These are phyloP conservation scores for Orbilia javanica DNA, from an alignment of 2,329 filamentous ascomycete species.

Conservation along the genomic window DNA sequence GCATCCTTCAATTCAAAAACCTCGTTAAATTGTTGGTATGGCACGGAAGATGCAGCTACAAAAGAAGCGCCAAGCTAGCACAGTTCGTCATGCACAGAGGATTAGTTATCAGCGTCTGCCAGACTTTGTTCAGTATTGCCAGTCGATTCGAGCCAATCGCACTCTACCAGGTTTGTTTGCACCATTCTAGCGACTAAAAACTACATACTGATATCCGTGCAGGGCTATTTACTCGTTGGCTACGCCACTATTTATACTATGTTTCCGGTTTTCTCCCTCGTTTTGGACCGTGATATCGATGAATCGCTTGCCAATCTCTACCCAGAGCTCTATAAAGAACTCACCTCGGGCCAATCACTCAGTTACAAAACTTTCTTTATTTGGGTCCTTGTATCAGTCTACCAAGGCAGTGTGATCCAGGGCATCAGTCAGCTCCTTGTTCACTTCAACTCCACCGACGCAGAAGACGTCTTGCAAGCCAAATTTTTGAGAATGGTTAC, in stretches of 20 bases:
- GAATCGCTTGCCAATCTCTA: constrained; percentile 94
- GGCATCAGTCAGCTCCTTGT: constrained; percentile 94
- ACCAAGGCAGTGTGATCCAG: constrained; percentile 75
- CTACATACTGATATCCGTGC: not conserved
- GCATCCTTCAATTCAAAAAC: constrained; percentile 93
- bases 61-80: constrained; percentile 91
- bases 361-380: constrained; percentile 96
- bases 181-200: not conserved
- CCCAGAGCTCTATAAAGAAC: constrained; percentile 95
- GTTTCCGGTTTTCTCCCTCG: constrained; percentile 88
- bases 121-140: constrained; percentile 97
- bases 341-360: constrained; percentile 87
- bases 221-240: constrained; percentile 87
- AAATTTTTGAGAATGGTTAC: constrained; percentile 79
- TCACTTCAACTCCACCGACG: constrained; percentile 46
- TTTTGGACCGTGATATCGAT: constrained; percentile 94
- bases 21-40: constrained; percentile 97
- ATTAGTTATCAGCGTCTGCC: constrained; percentile 92
- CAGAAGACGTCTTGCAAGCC: constrained; percentile 80
- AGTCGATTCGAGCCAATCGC: constrained; percentile 93
- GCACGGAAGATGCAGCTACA: constrained; percentile 98
- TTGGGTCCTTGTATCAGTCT: constrained; percentile 94
- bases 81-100: constrained; percentile 99
- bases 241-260: constrained; percentile 98
- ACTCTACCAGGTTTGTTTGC: constrained; percentile 75